Conservation (phyloP, 148 eudicot species). For the Rhododendron mucronatum region DNA sequence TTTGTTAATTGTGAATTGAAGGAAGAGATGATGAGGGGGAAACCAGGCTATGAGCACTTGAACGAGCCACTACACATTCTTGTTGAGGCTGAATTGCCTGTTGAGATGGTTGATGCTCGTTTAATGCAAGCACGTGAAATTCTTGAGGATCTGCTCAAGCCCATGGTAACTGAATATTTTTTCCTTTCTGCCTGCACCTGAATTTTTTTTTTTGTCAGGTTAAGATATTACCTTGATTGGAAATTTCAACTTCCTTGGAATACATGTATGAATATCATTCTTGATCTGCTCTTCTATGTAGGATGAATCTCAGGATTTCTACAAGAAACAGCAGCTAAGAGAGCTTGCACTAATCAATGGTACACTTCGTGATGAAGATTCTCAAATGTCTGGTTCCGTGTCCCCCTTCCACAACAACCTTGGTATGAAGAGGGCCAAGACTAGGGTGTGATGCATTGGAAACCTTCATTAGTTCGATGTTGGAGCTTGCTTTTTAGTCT, state of each 20-base stretch:
- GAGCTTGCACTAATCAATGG: slow-evolving; percentile 94
- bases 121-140: slow-evolving; percentile 85
- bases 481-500: slow-evolving; percentile 26
- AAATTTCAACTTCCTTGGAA: not conserved
- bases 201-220: not conserved
- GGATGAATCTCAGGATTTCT: slow-evolving; percentile 96
- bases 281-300: slow-evolving; percentile 16
- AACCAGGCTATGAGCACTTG: slow-evolving; percentile 91
- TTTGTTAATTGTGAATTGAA: slow-evolving; percentile 16
- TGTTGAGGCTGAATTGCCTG: slow-evolving; percentile 86
- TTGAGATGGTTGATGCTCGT: slow-evolving; percentile 77
- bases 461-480: slow-evolving; percentile 12
- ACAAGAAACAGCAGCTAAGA: slow-evolving; percentile 88
- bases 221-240: not conserved
- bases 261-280: not conserved
- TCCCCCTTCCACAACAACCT: slow-evolving; percentile 91
- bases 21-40: slow-evolving; percentile 96
- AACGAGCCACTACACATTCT: slow-evolving; percentile 90
- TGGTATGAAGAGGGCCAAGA: slow-evolving; percentile 97
- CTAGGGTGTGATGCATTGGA: slow-evolving; percentile 44
- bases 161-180: slow-evolving; percentile 51
- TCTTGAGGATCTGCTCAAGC: slow-evolving; percentile 83
- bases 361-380: slow-evolving; percentile 76
- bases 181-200: not conserved
- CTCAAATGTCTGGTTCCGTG: slow-evolving; percentile 92